phyloP scores from a whole-genome alignment of 164 flowering plant species.

The Umbellularia californica region DNA sequence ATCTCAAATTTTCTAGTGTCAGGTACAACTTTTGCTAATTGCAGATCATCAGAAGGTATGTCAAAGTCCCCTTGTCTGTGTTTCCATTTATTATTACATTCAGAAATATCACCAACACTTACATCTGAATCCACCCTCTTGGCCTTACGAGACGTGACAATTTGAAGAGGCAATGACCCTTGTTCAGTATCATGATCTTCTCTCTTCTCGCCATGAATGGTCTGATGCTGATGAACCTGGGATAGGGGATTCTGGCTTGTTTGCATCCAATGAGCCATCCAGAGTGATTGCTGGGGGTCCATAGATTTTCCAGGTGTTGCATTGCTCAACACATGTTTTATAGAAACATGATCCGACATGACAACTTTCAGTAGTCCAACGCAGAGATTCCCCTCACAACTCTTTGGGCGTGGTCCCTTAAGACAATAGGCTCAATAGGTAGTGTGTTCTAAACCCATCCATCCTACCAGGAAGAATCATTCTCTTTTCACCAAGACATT shows the following conservation, averaged over 20 bases:
- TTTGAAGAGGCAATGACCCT: constrained; percentile 2
- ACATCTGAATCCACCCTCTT: constrained; percentile 7
- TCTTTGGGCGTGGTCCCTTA: too few species aligned
- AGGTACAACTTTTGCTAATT: constrained; percentile 4
- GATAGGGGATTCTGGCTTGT: constrained; percentile 24
- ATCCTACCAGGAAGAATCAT: too few species aligned
- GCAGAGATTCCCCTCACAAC: neutral
- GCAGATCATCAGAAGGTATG: constrained; percentile 9
- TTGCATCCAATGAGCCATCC: constrained; percentile 66
- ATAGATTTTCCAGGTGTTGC: constrained; percentile 19
- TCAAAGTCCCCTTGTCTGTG: neutral
- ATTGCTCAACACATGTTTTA: constrained; percentile 8
- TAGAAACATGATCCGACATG: constrained; percentile 34
- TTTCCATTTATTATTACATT: constrained; percentile 3
- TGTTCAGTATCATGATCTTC: constrained; percentile 11
- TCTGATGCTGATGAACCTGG: constrained; percentile 8
- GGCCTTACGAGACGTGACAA: constrained; percentile 3
- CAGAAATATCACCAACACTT: constrained; percentile 7
- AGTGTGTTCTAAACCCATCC: too few species aligned
- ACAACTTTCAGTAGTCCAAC: neutral
- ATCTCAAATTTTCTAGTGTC: constrained; percentile 12
- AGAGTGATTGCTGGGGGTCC: constrained; percentile 30
- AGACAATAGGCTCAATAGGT: too few species aligned
- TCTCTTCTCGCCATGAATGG: constrained; percentile 8
- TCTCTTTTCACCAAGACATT: too few species aligned